phyloP scores from a whole-genome alignment of 208 protist genomes.

The Wallacemonas collosoma region DNA sequence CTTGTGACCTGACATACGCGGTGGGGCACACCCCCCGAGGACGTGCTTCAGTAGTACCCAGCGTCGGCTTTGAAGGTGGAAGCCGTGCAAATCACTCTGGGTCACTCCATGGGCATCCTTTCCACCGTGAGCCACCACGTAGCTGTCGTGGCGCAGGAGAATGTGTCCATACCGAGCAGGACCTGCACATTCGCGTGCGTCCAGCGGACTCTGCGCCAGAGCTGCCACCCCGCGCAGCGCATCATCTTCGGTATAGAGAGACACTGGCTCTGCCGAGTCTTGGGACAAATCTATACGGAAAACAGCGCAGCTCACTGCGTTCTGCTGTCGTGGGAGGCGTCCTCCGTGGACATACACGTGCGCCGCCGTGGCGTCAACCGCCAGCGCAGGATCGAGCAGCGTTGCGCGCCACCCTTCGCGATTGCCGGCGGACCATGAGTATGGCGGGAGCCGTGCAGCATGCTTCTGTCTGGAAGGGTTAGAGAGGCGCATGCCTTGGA shows the following conservation, averaged over 20 bases:
- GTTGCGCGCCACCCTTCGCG: too few species aligned
- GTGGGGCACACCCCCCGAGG: conserved; percentile 23
- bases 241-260: conserved; percentile 7
- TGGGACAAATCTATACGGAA: neutral
- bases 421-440: too few species aligned
- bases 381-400: too few species aligned
- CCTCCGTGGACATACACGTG: too few species aligned
- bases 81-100: conserved; percentile 17
- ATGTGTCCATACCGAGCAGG: conserved; percentile 23
- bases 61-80: conserved; percentile 1
- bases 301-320: conserved; percentile 3
- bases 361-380: too few species aligned
- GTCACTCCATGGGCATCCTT: conserved; percentile 12
- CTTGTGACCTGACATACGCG: conserved; percentile 24
- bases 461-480: too few species aligned
- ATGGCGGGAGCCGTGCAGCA: too few species aligned
- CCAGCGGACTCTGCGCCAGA: neutral
- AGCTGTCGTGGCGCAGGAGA: conserved; percentile 8
- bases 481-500: too few species aligned
- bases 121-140: conserved; percentile 27
- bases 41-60: conserved; percentile 21
- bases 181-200: neutral
- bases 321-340: neutral
- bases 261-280: neutral
- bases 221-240: neutral